Percentiles rank a stretch among this genome's conserved stretches.
These are phyloP conservation scores for Phyllachora maydis DNA, from an alignment of 2,329 filamentous ascomycete species.

Conservation along the genomic window DNA sequence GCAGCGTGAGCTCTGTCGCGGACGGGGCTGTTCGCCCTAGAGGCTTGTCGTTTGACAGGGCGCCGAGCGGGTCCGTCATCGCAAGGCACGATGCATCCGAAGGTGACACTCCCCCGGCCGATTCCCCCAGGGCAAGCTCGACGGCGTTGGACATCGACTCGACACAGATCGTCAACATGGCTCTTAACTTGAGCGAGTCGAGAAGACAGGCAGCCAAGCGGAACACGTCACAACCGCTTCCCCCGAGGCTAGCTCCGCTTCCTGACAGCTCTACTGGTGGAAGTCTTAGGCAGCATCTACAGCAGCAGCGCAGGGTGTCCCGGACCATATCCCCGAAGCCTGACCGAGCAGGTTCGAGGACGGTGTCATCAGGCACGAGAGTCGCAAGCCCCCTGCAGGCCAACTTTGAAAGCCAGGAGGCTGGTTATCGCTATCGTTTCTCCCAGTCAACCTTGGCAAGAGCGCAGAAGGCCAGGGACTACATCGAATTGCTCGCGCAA, in stretches of 20 bases:
- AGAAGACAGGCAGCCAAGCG: constrained; percentile 41
- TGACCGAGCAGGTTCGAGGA: constrained; percentile 20
- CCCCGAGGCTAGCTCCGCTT: constrained; percentile 27
- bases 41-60: constrained; percentile 1
- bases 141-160: constrained; percentile 47
- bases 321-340: constrained; percentile 39
- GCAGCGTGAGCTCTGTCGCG: no score
- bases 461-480: constrained; percentile 64
- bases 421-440: constrained; percentile 40
- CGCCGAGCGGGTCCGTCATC: constrained; percentile 2
- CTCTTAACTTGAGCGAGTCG: constrained; percentile 71
- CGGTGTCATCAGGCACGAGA: constrained; percentile 17
- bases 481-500: constrained; percentile 71
- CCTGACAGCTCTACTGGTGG: constrained; percentile 31
- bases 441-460: constrained; percentile 64
- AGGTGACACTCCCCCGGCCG: no score
- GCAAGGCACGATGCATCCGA: constrained; percentile 4
- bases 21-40: no score
- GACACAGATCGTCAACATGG: constrained; percentile 81
- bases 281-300: constrained; percentile 47
- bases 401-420: constrained; percentile 23
- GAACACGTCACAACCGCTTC: constrained; percentile 28
- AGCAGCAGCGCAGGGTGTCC: constrained; percentile 45
- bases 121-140: no score
- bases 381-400: constrained; percentile 23